These are phyloP conservation scores for Candida nonsorbophila DNA, from an alignment of 805 yeast genomes.

Conservation along the genomic window DNA sequence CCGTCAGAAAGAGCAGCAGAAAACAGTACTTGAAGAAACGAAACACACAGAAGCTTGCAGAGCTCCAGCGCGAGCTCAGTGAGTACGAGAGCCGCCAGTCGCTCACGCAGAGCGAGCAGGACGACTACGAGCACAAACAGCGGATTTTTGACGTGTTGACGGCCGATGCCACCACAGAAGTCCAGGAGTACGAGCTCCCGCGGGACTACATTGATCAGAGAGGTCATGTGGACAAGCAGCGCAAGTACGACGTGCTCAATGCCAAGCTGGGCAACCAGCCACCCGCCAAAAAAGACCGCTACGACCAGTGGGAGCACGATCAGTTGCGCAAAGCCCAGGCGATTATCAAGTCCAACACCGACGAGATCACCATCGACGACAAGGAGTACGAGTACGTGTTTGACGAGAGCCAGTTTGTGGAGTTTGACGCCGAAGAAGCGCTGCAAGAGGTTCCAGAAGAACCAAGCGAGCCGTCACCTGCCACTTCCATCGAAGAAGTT, in stretches of 20 bases:
- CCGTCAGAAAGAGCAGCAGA: no score
- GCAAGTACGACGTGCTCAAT: slow-evolving; percentile 47
- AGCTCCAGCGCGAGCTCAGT: slow-evolving; percentile 12
- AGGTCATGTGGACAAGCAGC: slow-evolving; percentile 48
- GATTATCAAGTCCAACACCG: slow-evolving; percentile 16
- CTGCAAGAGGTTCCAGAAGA: slow-evolving; percentile 3
- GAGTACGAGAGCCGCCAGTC: slow-evolving; percentile 2
- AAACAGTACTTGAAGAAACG: slow-evolving; percentile 17
- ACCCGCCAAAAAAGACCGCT: slow-evolving; percentile 10
- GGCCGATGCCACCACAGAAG: slow-evolving; percentile 3
- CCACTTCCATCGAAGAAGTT: slow-evolving; percentile 37
- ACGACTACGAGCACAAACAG: slow-evolving; percentile 14
- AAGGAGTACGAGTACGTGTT: slow-evolving; percentile 69
- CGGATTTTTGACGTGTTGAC: slow-evolving; percentile 19
- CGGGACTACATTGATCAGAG: slow-evolving; percentile 49
- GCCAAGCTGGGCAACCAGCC: slow-evolving; percentile 2
- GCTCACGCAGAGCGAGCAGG: slow-evolving; percentile 8
- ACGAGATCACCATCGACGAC: slow-evolving; percentile 36
- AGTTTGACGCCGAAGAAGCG: slow-evolving; percentile 15
- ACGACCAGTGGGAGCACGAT: slow-evolving; percentile 49
- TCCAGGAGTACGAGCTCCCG: slow-evolving; percentile 46
- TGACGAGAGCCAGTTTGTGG: slow-evolving; percentile 50
- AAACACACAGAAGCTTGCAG: slow-evolving; percentile 13
- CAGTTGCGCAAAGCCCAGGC: slow-evolving; percentile 38
- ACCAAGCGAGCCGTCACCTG: background rate